Conservation (phyloP, 495 filamentous ascomycete genomes). For the Lasiosphaeriaceae sp. region DNA sequence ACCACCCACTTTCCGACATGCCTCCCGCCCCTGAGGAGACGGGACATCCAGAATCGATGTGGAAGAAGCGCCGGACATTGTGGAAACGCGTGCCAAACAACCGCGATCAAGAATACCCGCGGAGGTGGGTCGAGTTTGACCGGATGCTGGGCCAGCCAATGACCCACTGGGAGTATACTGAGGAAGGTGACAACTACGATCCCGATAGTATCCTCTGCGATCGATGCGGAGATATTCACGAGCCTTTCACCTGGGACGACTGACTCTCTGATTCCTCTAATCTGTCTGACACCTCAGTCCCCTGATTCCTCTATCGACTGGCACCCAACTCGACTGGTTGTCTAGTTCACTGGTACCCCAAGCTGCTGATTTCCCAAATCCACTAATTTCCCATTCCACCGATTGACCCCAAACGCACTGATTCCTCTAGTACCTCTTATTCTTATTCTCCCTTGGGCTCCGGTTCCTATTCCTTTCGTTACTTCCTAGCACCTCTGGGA, state of each 20-base stretch:
- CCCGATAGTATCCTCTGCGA: constrained; percentile 26
- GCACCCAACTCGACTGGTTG: no score
- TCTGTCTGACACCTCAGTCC: no score
- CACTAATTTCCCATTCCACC: no score
- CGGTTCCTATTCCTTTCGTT: no score
- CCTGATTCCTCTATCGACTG: no score
- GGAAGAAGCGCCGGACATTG: constrained; percentile 34
- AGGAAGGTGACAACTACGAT: constrained; percentile 25
- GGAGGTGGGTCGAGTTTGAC: constrained; percentile 41
- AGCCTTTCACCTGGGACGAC: not conserved
- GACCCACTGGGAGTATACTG: constrained; percentile 16
- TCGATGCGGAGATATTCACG: constrained; percentile 33
- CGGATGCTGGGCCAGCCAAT: constrained; percentile 32
- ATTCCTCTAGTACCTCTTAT: no score
- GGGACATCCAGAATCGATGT: constrained; percentile 35
- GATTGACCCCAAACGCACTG: no score
- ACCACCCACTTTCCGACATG: constrained; percentile 13
- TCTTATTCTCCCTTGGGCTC: no score
- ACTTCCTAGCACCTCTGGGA: no score
- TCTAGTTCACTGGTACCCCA: no score
- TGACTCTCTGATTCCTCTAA: not conserved
- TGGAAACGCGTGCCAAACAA: constrained; percentile 40
- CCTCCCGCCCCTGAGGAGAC: constrained; percentile 34
- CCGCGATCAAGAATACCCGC: constrained; percentile 29
- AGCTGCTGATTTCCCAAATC: no score